Evolutionary conservation across 1,284 basidiomycete species (phyloP).

Genomic region (Trametes versicolor): DNA sequence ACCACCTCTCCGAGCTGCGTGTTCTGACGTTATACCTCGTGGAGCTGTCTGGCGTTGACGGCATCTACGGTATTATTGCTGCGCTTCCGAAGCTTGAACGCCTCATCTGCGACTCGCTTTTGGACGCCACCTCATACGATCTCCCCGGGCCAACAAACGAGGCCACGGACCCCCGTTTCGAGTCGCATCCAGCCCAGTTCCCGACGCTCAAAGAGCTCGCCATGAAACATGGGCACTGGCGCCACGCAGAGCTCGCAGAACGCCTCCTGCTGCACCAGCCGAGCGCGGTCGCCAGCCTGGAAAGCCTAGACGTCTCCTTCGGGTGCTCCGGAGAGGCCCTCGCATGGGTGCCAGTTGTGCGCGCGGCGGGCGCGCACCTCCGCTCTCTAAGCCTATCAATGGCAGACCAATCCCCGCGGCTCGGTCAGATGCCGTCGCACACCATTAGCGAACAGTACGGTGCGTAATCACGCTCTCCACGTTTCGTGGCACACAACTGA

Average conservation of each 20-base stretch:
- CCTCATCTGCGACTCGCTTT: not conserved
- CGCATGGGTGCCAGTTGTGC: slow-evolving; percentile 9
- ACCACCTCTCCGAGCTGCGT: not conserved
- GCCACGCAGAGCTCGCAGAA: not conserved
- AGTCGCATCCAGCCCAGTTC: not conserved
- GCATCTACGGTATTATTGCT: not conserved
- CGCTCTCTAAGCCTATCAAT: not conserved
- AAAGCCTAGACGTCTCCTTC: not conserved
- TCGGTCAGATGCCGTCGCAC: not conserved
- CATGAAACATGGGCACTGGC: not conserved
- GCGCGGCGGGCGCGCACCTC: not conserved
- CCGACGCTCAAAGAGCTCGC: not conserved
- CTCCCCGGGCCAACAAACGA: not conserved
- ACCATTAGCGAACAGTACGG: not conserved
- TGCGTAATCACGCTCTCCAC: not conserved
- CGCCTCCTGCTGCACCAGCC: not conserved
- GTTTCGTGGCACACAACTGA: not conserved
- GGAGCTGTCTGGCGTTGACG: not conserved
- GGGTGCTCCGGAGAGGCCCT: not conserved
- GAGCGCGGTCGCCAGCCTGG: not conserved
- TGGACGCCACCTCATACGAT: not conserved
- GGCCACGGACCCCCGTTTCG: not conserved
- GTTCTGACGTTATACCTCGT: not conserved
- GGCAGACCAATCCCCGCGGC: not conserved
- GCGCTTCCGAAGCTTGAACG: not conserved